Evolutionary conservation across 2,329 filamentous ascomycete species (phyloP), one percentile per base, ranked within the genome.

Genomic region (Zelopaecilomyces penicillatus): DNA sequence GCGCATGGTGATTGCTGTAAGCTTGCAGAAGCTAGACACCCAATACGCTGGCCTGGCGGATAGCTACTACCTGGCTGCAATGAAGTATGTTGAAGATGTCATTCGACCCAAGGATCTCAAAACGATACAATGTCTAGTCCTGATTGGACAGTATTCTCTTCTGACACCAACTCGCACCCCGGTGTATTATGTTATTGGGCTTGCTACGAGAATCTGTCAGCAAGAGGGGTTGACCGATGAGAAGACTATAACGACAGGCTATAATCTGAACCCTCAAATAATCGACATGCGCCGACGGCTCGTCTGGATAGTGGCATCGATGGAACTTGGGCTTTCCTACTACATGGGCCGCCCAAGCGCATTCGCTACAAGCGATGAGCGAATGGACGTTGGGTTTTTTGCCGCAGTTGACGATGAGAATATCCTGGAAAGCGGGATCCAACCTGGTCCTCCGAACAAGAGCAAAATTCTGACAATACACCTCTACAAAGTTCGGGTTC

Each of bases 11-110:
- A 82, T 97, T 58, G 91, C 93, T 30, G 95, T 96, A 57, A 91
- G 88, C 61, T 78, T 97, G 65, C 91, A 97, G 65, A 95, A 94
- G 64, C 75, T 96, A 57, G 87, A 90, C 59, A 79, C 83, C 0
- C 82, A 87, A 52, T 97, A 93, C 63, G 89, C 90, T n/a, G 90
- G 90, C 27, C 71, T 97, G 29, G 91, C 93, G 30, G 91, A 97
- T 65, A 90, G 88, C 60, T 97, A 95, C 66, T 97, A 96, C 58
- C 75, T 96, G 26, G 86, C 90, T 27, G 91, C 91, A 5, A 82
- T 97, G 68, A 81, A 83, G 50, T 83, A 83, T 55, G 81, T 97
- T 49, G 87, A 96, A 62, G 80, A 81, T 3, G 82, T 94, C 8
- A 76, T 97, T 44, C 82, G 83, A 43, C 82, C 84, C n/a, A 95